phyloP scores from a whole-genome alignment of 2,329 filamentous ascomycete species.

The Immersiporthe knoxdaviesiana region DNA sequence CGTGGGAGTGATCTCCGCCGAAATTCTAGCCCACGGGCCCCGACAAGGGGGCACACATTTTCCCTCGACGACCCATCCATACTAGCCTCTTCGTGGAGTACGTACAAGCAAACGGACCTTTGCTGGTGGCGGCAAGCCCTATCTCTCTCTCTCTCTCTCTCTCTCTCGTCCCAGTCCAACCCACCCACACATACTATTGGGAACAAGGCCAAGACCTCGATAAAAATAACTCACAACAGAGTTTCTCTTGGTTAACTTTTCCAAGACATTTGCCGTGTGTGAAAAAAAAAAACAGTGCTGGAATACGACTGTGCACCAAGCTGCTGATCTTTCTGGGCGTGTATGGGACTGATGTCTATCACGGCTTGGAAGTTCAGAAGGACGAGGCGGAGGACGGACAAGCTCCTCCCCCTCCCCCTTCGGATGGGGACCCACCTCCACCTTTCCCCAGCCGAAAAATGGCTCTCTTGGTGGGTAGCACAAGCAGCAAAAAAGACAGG shows the following conservation, averaged over 20 bases:
- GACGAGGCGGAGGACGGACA: neutral
- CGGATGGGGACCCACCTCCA: slow-evolving; percentile 25
- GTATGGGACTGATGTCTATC: slow-evolving; percentile 14
- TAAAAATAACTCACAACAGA: neutral
- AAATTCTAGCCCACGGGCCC: slow-evolving; percentile 25
- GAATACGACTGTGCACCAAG: neutral
- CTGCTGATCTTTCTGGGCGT: slow-evolving; percentile 13
- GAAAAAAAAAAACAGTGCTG: neutral
- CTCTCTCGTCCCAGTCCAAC: neutral
- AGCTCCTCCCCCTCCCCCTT: neutral
- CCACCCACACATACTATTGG: slow-evolving; percentile 1
- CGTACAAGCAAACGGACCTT: slow-evolving; percentile 20
- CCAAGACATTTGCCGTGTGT: neutral
- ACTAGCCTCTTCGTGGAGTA: slow-evolving; percentile 16
- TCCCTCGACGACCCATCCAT: slow-evolving; percentile 23
- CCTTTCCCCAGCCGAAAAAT: slow-evolving; percentile 25
- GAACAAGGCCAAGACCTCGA: neutral
- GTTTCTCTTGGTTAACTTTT: neutral
- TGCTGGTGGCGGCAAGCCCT: slow-evolving; percentile 17
- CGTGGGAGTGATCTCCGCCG: slow-evolving; percentile 22
- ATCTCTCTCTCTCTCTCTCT: too few species aligned
- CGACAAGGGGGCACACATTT: slow-evolving; percentile 22
- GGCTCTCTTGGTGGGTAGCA: slow-evolving; percentile 3
- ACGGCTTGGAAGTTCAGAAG: slow-evolving; percentile 9
- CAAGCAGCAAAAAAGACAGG: neutral